phyloP scores from a whole-genome alignment of 192 early-diverging fungal species.

The Lobosporangium transversale region DNA sequence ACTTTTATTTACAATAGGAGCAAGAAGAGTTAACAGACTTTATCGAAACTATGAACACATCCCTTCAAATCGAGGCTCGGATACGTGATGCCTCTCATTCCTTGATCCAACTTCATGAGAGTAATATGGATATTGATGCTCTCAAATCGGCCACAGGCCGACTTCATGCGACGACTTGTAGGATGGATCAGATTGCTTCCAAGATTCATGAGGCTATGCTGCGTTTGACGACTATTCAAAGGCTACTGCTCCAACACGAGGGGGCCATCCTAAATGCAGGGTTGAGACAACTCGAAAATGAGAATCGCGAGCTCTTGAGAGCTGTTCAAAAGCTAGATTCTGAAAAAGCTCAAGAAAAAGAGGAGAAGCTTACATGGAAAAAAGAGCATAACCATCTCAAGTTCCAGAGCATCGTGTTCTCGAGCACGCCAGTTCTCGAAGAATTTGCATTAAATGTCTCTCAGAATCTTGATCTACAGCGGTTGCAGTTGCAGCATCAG shows the following conservation, averaged over 20 bases:
- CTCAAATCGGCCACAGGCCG: constrained; percentile 23
- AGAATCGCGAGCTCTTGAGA: constrained; percentile 41
- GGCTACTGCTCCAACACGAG: constrained; percentile 30
- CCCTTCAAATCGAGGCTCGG: constrained; percentile 29
- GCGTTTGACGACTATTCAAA: constrained; percentile 22
- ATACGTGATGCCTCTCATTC: constrained; percentile 46
- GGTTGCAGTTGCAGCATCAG: constrained; percentile 3
- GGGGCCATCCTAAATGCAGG: constrained; percentile 41
- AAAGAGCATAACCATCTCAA: constrained; percentile 38
- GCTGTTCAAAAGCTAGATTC: constrained; percentile 22
- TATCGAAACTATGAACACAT: constrained; percentile 37
- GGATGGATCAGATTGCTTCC: constrained; percentile 31
- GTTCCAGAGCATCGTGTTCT: constrained; percentile 38
- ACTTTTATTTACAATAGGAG: constrained; percentile 10
- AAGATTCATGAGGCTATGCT: constrained; percentile 36
- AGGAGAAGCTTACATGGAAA: constrained; percentile 44
- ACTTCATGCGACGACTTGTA: constrained; percentile 15
- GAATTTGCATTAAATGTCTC: neutral
- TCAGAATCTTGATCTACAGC: neutral
- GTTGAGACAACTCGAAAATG: constrained; percentile 21
- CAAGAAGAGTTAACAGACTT: constrained; percentile 28
- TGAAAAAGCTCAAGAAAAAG: constrained; percentile 26
- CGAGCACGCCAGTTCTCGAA: neutral
- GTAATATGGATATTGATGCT: constrained; percentile 9
- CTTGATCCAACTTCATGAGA: constrained; percentile 31